phyloP scores from a whole-genome alignment of 257 asterid genomes.

The Rehmannia glutinosa region DNA sequence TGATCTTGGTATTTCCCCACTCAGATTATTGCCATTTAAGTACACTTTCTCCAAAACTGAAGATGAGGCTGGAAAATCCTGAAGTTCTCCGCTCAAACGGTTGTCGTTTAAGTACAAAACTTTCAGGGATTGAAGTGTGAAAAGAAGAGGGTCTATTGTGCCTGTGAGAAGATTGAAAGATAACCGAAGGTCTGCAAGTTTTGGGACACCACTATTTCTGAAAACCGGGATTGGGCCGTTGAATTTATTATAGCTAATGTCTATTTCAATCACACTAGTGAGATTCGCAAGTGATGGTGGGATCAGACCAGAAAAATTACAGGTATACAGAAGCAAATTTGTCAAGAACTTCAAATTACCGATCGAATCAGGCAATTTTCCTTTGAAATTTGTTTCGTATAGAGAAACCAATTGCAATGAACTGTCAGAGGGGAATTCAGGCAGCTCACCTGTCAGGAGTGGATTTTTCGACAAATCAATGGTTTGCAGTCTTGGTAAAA shows the following conservation, averaged over 20 bases:
- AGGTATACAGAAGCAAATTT: conserved; percentile 22
- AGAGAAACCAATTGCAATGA: conserved; percentile 12
- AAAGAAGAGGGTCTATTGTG: conserved; percentile 20
- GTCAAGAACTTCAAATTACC: conserved; percentile 25
- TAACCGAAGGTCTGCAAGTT: conserved; percentile 19
- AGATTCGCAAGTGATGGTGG: conserved; percentile 30
- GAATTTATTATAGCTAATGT: conserved; percentile 22
- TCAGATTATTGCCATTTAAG: conserved; percentile 25
- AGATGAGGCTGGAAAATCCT: conserved; percentile 19
- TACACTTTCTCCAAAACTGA: conserved; percentile 19
- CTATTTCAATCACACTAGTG: conserved; percentile 18
- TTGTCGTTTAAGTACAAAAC: conserved; percentile 22
- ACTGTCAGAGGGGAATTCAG: conserved; percentile 25
- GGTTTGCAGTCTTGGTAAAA: conserved; percentile 12
- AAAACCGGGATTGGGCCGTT: conserved; percentile 22
- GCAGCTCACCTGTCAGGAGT: conserved; percentile 13
- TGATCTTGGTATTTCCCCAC: conserved; percentile 25
- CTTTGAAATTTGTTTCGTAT: conserved; percentile 11
- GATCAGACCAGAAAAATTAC: conserved; percentile 29
- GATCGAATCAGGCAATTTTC: conserved; percentile 20
- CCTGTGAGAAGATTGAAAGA: conserved; percentile 29
- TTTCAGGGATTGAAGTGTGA: conserved; percentile 27
- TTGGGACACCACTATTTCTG: conserved; percentile 11
- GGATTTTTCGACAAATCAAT: conserved; percentile 18
- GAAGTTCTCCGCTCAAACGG: conserved; percentile 18